phyloP scores from a whole-genome alignment of 768 basidiomycete species.

The Trametes punicea region DNA sequence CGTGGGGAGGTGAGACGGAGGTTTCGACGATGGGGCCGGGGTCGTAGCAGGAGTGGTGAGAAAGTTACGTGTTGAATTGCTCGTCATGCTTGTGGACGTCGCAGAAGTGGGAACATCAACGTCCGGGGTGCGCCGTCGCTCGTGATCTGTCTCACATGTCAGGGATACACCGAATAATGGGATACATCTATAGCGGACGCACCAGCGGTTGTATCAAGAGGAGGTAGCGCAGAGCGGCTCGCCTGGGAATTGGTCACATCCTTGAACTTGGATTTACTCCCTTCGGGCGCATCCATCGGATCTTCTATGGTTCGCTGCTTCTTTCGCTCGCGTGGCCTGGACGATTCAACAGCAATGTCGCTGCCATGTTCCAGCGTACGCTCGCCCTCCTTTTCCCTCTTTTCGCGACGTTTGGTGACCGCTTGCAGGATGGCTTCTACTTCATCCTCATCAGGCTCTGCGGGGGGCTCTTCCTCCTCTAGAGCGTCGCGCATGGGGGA shows the following conservation, averaged over 20 bases:
- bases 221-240: conserved; percentile 33
- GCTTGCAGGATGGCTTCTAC: conserved; percentile 37
- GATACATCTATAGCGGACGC: conserved; percentile 5
- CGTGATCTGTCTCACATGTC: conserved; percentile 31
- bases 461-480: conserved; percentile 50
- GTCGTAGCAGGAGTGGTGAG: conserved; percentile 43
- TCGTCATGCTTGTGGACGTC: conserved; percentile 34
- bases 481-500: conserved; percentile 56
- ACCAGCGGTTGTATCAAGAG: conserved; percentile 39
- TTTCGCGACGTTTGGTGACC: conserved; percentile 47
- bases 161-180: conserved; percentile 6
- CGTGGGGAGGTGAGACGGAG: conserved; percentile 41
- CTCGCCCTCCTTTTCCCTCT: conserved; percentile 41
- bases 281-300: conserved; percentile 32
- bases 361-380: conserved; percentile 21
- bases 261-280: conserved; percentile 51
- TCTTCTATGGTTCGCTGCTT: conserved; percentile 34
- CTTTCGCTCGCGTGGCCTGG: conserved; percentile 39
- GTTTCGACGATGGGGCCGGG: conserved; percentile 32
- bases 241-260: conserved; percentile 62
- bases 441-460: conserved; percentile 32
- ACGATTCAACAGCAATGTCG: conserved; percentile 25
- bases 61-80: conserved; percentile 36
- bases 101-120: conserved; percentile 32
- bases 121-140: conserved; percentile 37